Percentiles rank a stretch among this genome's conserved stretches.
phyloP scores from a whole-genome alignment of 2,329 filamentous ascomycete species.

The Epichloe gansuensis region DNA sequence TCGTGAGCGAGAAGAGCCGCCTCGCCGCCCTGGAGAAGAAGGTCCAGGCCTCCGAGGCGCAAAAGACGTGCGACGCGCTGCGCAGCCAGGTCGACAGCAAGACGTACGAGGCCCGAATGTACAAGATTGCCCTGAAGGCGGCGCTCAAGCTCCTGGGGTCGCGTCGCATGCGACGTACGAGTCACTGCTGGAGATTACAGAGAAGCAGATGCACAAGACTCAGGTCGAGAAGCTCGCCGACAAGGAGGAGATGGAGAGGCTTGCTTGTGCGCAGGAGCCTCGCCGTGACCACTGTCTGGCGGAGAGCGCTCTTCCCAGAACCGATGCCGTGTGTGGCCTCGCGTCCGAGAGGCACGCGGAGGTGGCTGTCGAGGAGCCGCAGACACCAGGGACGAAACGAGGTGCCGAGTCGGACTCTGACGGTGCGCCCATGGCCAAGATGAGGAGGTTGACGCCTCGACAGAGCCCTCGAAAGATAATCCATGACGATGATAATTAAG shows the following conservation, averaged over 20 bases:
- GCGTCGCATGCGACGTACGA: neutral
- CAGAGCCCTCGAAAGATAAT: neutral
- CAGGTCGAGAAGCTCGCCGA: neutral
- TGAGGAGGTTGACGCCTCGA: neutral
- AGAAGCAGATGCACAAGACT: neutral
- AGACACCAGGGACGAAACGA: neutral
- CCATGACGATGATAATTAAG: neutral
- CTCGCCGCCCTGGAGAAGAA: neutral
- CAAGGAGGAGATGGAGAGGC: neutral
- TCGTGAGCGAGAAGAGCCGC: neutral
- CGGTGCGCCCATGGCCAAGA: neutral
- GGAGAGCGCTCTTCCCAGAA: neutral
- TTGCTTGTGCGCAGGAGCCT: neutral
- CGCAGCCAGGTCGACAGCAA: neutral
- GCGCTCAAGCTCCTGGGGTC: slow-evolving; percentile 4
- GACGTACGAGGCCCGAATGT: slow-evolving; percentile 1
- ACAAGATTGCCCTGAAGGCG: slow-evolving; percentile 5
- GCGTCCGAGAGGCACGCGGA: neutral
- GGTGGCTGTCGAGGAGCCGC: neutral
- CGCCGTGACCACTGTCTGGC: neutral
- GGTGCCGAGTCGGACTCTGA: neutral
- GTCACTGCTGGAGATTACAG: neutral
- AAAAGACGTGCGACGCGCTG: neutral
- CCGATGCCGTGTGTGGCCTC: neutral
- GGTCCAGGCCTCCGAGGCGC: neutral